These are phyloP conservation scores for Prunus campanulata DNA, from an alignment of 306 rosid genomes.

Conservation along the genomic window DNA sequence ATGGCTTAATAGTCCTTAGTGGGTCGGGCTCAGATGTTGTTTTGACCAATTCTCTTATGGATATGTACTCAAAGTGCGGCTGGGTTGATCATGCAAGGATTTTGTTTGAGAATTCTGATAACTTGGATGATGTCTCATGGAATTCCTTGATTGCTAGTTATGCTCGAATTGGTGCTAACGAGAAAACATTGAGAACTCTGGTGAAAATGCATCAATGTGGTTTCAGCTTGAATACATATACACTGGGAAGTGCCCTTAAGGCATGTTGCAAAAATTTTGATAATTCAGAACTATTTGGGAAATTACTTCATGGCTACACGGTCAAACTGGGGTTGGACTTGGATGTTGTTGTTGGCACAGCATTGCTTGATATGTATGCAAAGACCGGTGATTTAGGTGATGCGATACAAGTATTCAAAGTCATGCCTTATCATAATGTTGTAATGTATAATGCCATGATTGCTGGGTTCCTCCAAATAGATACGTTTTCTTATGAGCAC, in stretches of 20 bases:
- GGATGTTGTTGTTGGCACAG: slow-evolving; percentile 47
- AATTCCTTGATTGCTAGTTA: slow-evolving; percentile 55
- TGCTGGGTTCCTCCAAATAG: slow-evolving; percentile 41
- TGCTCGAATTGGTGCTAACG: slow-evolving; percentile 32
- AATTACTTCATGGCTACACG: slow-evolving; percentile 38
- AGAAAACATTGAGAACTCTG: slow-evolving; percentile 32
- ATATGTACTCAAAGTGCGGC: slow-evolving; percentile 53
- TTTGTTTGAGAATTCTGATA: slow-evolving; percentile 40
- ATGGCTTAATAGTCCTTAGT: slow-evolving; percentile 35
- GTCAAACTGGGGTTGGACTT: slow-evolving; percentile 44
- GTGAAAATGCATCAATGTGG: slow-evolving; percentile 46
- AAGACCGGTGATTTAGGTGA: slow-evolving; percentile 38
- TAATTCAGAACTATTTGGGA: slow-evolving; percentile 30
- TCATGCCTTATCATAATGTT: slow-evolving; percentile 30
- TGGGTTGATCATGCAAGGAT: slow-evolving; percentile 35
- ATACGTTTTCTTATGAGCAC: slow-evolving; percentile 17
- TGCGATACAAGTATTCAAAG: slow-evolving; percentile 39
- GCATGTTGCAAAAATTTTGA: slow-evolving; percentile 31
- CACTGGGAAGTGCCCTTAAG: slow-evolving; percentile 55
- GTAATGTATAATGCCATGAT: slow-evolving; percentile 55
- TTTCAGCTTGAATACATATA: slow-evolving; percentile 39
- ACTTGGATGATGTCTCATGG: slow-evolving; percentile 52
- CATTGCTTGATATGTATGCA: slow-evolving; percentile 64
- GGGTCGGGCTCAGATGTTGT: slow-evolving; percentile 31
- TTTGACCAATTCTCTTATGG: slow-evolving; percentile 45